These are phyloP conservation scores for Taphrina populina DNA, from an alignment of 1,139 yeast species.

Conservation along the genomic window DNA sequence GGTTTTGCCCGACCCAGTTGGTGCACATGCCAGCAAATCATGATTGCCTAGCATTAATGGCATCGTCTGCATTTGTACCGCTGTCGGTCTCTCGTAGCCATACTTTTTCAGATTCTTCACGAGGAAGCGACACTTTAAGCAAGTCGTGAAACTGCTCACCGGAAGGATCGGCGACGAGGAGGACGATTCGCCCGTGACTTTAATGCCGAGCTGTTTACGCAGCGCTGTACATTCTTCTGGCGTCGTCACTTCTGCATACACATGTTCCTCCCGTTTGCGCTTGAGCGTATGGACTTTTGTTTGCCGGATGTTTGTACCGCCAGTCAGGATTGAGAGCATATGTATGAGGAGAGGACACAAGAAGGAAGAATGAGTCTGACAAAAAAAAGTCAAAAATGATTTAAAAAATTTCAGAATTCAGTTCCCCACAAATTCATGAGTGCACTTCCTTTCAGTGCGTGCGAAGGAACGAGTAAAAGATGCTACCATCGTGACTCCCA, in stretches of 20 bases:
- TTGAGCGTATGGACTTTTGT: constrained; percentile 40
- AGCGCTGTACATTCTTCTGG: constrained; percentile 59
- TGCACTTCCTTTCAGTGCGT: too few species aligned
- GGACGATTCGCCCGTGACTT: constrained; percentile 74
- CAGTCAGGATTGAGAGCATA: constrained; percentile 40
- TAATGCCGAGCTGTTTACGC: constrained; percentile 59
- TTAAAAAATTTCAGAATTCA: too few species aligned
- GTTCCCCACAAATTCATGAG: too few species aligned
- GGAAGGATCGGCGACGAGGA: constrained; percentile 85
- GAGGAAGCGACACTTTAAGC: constrained; percentile 58
- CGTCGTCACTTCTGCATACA: constrained; percentile 51
- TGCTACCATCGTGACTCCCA: too few species aligned
- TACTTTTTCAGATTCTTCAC: constrained; percentile 64
- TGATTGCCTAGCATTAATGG: constrained; percentile 65
- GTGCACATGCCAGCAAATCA: constrained; percentile 84
- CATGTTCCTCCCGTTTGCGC: constrained; percentile 34
- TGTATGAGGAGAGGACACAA: too few species aligned
- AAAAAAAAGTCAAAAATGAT: too few species aligned
- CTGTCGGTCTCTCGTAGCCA: constrained; percentile 81
- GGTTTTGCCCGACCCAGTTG: constrained; percentile 92
- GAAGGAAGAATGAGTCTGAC: too few species aligned
- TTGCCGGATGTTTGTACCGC: constrained; percentile 42
- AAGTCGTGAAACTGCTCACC: constrained; percentile 69
- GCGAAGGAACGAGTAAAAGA: too few species aligned
- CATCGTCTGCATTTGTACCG: constrained; percentile 84